Base-by-base conservation (phyloP, 2,329 filamentous ascomycete genomes). In the Cladorrhinum sp. region DNA sequence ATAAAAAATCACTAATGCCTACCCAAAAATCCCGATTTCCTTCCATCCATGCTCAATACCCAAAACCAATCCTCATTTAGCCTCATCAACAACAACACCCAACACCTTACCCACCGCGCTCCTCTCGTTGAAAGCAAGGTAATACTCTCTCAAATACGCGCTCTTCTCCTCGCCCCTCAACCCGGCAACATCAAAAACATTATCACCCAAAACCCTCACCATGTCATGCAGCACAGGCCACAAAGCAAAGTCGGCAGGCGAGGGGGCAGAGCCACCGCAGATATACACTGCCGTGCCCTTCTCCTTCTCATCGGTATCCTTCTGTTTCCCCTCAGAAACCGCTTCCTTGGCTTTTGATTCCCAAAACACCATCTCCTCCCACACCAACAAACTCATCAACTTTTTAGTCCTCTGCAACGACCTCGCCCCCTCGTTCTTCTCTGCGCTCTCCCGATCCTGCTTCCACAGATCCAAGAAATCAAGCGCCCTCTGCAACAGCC, bases 181-280 rank as follows among this genome's bases (percentile, higher is more conserved):
- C 42, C 10, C 39, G n/a, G 18, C n/a, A 2, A 57, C 39, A 4
- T 23, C 39, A 33, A 80, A 67, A 0, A 65, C 65, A 1, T 70
- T 72, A 3, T 68, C 48, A 1, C 73, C 76, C 59, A 70, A 70
- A 20, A 73, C 71, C 14, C 71, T 63, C 8, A 76, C 69, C 20
- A 85, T 74, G 30, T 75, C 75, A 60, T 83, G 72, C 61, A 87
- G 66, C 14, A 84, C 75, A 0, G 85, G 83, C 80, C 82, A 86
- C 2, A 86, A 68, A 0, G 81, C 82, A 68, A 80, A 87, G 69
- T 87, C 85, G 0, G 79, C 79, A 1, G 86, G 68, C 1, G 75
- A 74, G 0, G 78, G 66, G 10, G 65, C 65, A 0, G 61, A 64
- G 2, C 68, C 60, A 0, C 79, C 81, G 0, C 79, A 78, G 20